Percentiles rank a stretch among this genome's conserved stretches.
Evolutionary conservation across 139 green algal genomes (phyloP).

Genomic region (Mesotaenium endlicherianum): DNA sequence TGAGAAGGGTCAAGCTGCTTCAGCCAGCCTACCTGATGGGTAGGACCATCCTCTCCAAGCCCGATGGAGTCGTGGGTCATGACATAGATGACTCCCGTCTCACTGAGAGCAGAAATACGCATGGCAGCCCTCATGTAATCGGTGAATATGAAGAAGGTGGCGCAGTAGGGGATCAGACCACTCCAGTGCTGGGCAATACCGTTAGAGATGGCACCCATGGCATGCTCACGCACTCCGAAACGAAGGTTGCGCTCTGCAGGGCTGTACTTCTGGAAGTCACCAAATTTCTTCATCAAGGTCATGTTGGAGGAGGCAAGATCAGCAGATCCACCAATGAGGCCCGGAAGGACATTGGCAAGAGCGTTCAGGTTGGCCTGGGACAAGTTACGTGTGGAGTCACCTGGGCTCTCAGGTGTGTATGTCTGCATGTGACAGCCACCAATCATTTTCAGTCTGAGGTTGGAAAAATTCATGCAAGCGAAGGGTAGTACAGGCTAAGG

Average conservation of each 20-base stretch:
- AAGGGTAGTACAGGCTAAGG: not conserved
- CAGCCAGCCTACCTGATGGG: constrained; percentile 65
- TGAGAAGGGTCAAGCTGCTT: not conserved
- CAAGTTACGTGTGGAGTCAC: constrained; percentile 91
- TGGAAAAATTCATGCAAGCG: not conserved
- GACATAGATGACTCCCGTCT: constrained; percentile 87
- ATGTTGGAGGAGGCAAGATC: constrained; percentile 98
- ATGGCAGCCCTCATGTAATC: constrained; percentile 99
- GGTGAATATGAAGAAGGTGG: constrained; percentile 99
- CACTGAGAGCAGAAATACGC: constrained; percentile 87
- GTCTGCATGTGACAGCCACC: constrained; percentile 4
- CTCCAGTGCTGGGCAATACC: constrained; percentile 84
- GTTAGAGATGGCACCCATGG: constrained; percentile 97
- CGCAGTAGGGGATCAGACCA: constrained; percentile 95
- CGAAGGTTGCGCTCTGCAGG: constrained; percentile 93
- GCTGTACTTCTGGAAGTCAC: constrained; percentile 96
- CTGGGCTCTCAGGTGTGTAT: constrained; percentile 88
- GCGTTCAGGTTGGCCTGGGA: constrained; percentile 92
- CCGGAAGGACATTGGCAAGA: constrained; percentile 83
- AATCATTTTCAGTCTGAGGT: too few species aligned
- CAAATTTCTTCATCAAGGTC: constrained; percentile 97
- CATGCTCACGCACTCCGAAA: constrained; percentile 98
- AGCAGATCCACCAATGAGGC: constrained; percentile 91
- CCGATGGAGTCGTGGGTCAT: constrained; percentile 99
- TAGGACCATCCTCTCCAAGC: constrained; percentile 98